These are phyloP conservation scores for Phellopilus nigrolimitatus DNA, from an alignment of 1,284 basidiomycete genomes.

Conservation along the genomic window DNA sequence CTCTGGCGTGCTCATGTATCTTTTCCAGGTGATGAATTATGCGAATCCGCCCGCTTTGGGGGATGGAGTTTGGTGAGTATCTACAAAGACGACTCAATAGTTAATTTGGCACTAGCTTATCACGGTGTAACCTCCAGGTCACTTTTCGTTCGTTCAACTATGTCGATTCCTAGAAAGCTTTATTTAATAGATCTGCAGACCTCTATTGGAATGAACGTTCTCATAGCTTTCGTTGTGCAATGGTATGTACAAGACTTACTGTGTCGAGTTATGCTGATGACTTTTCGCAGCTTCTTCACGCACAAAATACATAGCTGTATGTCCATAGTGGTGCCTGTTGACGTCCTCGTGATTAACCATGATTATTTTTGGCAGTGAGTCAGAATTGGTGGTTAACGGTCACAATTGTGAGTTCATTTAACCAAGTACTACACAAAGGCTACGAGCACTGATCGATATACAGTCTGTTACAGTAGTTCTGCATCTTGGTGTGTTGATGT, in stretches of 20 bases:
- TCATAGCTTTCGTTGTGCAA: slow-evolving; percentile 18
- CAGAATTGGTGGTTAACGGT: slow-evolving; percentile 34
- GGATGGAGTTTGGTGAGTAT: slow-evolving; percentile 31
- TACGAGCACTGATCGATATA: neutral
- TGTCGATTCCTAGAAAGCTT: neutral
- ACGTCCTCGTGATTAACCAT: neutral
- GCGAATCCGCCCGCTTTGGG: slow-evolving; percentile 28
- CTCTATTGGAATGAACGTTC: slow-evolving; percentile 14
- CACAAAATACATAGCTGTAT: slow-evolving; percentile 35
- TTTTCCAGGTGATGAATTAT: slow-evolving; percentile 36
- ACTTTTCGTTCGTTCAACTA: neutral
- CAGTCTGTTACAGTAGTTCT: slow-evolving; percentile 33
- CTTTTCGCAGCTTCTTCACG: slow-evolving; percentile 34
- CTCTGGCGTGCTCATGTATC: too few relatives aligned
- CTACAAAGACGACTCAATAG: neutral
- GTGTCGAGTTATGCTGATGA: neutral
- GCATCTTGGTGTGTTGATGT: slow-evolving; percentile 34
- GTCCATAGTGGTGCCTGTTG: slow-evolving; percentile 14
- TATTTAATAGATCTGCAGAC: neutral
- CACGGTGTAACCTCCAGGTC: slow-evolving; percentile 9
- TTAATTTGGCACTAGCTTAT: neutral
- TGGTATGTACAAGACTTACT: slow-evolving; percentile 9
- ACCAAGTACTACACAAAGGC: neutral
- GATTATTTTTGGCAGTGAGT: slow-evolving; percentile 29
- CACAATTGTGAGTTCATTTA: slow-evolving; percentile 28